A percentile compares a stretch with the other conserved stretches of the same genome.
Conservation (phyloP, 2,329 filamentous ascomycete species). For the Nigrospora osmanthi region DNA sequence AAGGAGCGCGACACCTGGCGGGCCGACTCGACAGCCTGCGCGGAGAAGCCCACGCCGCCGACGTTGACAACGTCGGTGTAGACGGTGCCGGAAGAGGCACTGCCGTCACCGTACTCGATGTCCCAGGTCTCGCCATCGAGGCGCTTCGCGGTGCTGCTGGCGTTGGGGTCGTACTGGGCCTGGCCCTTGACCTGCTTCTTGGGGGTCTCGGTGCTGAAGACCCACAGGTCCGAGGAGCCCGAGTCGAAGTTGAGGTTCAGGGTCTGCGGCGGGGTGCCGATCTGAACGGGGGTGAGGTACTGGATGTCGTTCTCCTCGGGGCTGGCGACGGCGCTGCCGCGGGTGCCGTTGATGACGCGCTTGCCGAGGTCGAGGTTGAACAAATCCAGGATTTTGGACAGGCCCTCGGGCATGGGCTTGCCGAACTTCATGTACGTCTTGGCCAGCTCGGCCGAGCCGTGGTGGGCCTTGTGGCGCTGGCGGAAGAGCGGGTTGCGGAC, state of each 20-base stretch:
- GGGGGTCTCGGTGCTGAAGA: conserved; percentile 31
- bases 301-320: conserved; percentile 6
- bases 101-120: conserved; percentile 36
- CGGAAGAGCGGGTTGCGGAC: conserved; percentile 8
- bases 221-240: conserved; percentile 39
- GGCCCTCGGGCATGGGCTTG: conserved; percentile 5
- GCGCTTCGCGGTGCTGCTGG: conserved; percentile 28
- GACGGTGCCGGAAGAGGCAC: conserved; percentile 31
- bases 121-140: conserved; percentile 28
- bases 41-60: conserved; percentile 28
- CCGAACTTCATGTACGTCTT: conserved; percentile 13
- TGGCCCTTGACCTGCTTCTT: conserved; percentile 26
- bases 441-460: conserved; percentile 8
- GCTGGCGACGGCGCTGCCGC: conserved; percentile 7
- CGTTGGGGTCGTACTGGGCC: conserved; percentile 27
- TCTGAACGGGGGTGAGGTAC: conserved; percentile 9
- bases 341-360: conserved; percentile 3
- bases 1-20: conserved; percentile 30
- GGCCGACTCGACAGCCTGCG: conserved; percentile 35
- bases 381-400: conserved; percentile 6
- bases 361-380: background rate
- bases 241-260: conserved; percentile 37
- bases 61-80: conserved; percentile 34
- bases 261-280: conserved; percentile 31
- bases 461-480: conserved; percentile 2